Conservation (phyloP, 2,329 filamentous ascomycete species). For the Trichoderma sp. region DNA sequence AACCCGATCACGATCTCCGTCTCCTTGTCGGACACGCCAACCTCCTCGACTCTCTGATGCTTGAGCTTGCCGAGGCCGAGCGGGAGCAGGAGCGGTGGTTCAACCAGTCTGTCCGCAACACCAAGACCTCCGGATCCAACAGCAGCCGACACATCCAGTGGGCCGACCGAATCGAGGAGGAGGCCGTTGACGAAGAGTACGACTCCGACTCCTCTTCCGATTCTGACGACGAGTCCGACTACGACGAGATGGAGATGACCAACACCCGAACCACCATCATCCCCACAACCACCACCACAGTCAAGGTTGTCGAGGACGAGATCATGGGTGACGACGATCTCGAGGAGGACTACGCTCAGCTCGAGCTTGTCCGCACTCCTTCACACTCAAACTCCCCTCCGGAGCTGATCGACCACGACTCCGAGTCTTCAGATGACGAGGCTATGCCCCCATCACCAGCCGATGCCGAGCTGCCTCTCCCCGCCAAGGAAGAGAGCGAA, state of each 20-base stretch:
- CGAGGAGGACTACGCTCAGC: slow-evolving; percentile 62
- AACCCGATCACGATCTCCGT: slow-evolving; percentile 89
- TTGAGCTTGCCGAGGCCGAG: slow-evolving; percentile 87
- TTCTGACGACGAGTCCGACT: slow-evolving; percentile 48
- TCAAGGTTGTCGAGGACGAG: slow-evolving; percentile 40
- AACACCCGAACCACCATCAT: slow-evolving; percentile 35
- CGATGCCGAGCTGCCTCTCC: slow-evolving; percentile 55
- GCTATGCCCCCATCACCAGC: slow-evolving; percentile 73
- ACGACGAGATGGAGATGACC: slow-evolving; percentile 54
- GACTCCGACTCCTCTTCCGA: slow-evolving; percentile 56
- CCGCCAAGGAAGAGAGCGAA: slow-evolving; percentile 43
- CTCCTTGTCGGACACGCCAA: slow-evolving; percentile 97
- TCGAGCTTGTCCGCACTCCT: slow-evolving; percentile 65
- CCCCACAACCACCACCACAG: slow-evolving; percentile 36
- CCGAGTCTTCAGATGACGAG: slow-evolving; percentile 71
- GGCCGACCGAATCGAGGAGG: slow-evolving; percentile 75
- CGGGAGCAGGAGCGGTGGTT: slow-evolving; percentile 96
- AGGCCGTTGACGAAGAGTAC: slow-evolving; percentile 57
- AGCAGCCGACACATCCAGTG: slow-evolving; percentile 79
- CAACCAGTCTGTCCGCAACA: slow-evolving; percentile 87
- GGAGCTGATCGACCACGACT: slow-evolving; percentile 66
- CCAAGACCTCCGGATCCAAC: slow-evolving; percentile 53
- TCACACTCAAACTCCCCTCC: slow-evolving; percentile 66
- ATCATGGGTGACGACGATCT: slow-evolving; percentile 52
- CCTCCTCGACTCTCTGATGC: slow-evolving; percentile 93